Conservation (phyloP, 805 yeast species). For the Kazachstania taianensis region DNA sequence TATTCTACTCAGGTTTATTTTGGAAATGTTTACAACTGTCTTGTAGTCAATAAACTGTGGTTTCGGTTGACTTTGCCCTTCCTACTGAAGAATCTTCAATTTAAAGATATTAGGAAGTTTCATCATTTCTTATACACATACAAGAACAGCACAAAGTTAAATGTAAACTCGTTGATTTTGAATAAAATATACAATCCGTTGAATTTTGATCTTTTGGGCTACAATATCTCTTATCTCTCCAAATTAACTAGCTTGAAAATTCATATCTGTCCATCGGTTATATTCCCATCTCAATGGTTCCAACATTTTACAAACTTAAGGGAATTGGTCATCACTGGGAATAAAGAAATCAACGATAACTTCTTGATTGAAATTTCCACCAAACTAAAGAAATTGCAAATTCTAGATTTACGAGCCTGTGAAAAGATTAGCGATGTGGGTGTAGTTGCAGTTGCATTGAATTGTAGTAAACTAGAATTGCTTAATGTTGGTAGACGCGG, state of each 20-base stretch:
- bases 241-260: conserved; percentile 62
- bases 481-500: conserved; percentile 75
- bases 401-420: conserved; percentile 77
- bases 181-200: conserved; percentile 53
- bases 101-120: conserved; percentile 41
- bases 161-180: conserved; percentile 27
- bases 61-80: conserved; percentile 43
- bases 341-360: conserved; percentile 49
- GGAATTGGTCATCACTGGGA: conserved; percentile 57
- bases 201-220: conserved; percentile 34
- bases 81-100: conserved; percentile 45
- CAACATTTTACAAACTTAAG: conserved; percentile 31
- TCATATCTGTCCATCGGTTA: conserved; percentile 67
- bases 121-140: conserved; percentile 28
- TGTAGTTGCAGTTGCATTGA: conserved; percentile 50
- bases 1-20: no score
- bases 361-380: conserved; percentile 43
- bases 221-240: conserved; percentile 29
- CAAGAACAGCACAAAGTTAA: conserved; percentile 5
- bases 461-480: conserved; percentile 46
- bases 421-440: conserved; percentile 69
- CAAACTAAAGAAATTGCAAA: conserved; percentile 47
- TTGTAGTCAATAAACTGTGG: conserved; percentile 64
- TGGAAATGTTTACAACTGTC: conserved; percentile 46
- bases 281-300: conserved; percentile 45